phyloP scores from a whole-genome alignment of 768 basidiomycete genomes.

The Baorangia bicolor region DNA sequence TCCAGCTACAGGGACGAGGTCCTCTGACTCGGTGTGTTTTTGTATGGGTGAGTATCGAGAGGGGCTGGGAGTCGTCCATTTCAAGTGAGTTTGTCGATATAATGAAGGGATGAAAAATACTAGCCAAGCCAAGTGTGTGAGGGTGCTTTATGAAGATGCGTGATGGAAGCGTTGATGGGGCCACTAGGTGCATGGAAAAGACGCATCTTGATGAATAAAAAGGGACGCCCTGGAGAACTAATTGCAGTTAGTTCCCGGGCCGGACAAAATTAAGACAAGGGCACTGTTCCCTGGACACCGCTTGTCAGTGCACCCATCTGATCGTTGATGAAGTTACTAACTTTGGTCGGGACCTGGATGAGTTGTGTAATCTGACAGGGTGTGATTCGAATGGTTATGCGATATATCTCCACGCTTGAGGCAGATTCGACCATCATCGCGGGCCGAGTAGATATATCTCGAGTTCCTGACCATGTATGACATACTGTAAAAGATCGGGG shows the following conservation, averaged over 20 bases:
- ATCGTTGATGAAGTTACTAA: conserved; percentile 8
- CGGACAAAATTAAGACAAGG: background rate
- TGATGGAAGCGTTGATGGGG: conserved; percentile 9
- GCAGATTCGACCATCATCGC: background rate
- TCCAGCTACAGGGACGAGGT: conserved; percentile 32
- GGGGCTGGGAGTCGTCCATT: conserved; percentile 14
- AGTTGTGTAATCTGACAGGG: background rate
- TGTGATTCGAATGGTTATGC: background rate
- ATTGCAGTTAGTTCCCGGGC: conserved; percentile 2
- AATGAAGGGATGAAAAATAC: background rate
- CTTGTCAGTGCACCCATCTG: conserved; percentile 16
- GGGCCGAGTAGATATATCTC: background rate
- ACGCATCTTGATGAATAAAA: conserved; percentile 25
- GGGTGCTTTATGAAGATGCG: background rate
- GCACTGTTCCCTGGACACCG: conserved; percentile 20
- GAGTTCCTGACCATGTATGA: background rate
- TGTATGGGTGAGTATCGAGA: conserved; percentile 4
- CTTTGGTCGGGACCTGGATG: background rate
- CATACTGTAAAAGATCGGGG: background rate
- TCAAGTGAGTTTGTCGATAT: background rate
- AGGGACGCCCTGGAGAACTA: background rate
- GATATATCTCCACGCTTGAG: conserved; percentile 1
- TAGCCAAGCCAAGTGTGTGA: background rate
- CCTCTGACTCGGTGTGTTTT: conserved; percentile 24
- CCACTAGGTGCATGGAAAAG: background rate